Percentiles rank a stretch among this genome's conserved stretches.
Evolutionary conservation across 768 basidiomycete species (phyloP).

Genomic region (Naganishia antarctica): DNA sequence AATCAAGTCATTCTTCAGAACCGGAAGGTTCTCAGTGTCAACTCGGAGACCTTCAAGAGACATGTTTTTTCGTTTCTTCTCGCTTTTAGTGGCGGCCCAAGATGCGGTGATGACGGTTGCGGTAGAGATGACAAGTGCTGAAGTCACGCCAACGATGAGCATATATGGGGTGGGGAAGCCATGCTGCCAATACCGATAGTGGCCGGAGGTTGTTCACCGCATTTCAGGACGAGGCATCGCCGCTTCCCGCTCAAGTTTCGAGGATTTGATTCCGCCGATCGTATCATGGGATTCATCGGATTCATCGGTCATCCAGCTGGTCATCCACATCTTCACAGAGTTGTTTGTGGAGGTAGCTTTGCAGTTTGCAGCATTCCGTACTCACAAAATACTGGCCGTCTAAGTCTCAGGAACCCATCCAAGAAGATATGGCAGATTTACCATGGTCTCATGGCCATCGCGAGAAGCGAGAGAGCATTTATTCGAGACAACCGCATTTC

Average conservation of each 20-base stretch:
- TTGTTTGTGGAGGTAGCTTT: too few relatives aligned
- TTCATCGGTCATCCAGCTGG: too few relatives aligned
- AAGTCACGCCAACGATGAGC: conserved; percentile 6
- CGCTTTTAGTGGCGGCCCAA: not conserved
- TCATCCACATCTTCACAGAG: too few relatives aligned
- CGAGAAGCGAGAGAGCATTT: too few relatives aligned
- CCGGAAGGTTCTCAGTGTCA: conserved; percentile 16
- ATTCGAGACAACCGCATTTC: too few relatives aligned
- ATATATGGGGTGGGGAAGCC: not conserved
- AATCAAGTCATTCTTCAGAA: conserved; percentile 75
- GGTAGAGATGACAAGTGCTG: not conserved
- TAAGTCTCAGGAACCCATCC: too few relatives aligned
- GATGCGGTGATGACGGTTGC: not conserved
- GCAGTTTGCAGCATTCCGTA: too few relatives aligned
- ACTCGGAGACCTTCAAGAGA: conserved; percentile 15
- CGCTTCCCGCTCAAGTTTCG: not conserved
- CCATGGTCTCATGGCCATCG: too few relatives aligned
- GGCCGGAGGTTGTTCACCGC: not conserved
- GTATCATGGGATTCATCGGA: not conserved
- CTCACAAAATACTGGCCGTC: too few relatives aligned
- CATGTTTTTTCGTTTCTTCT: not conserved
- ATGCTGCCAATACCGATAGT: not conserved
- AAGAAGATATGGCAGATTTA: too few relatives aligned
- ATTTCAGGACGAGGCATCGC: not conserved
- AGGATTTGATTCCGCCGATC: not conserved